Evolutionary conservation across 129 eudicot genomes (phyloP).

Genomic region (Heracleum sosnowskyi): DNA sequence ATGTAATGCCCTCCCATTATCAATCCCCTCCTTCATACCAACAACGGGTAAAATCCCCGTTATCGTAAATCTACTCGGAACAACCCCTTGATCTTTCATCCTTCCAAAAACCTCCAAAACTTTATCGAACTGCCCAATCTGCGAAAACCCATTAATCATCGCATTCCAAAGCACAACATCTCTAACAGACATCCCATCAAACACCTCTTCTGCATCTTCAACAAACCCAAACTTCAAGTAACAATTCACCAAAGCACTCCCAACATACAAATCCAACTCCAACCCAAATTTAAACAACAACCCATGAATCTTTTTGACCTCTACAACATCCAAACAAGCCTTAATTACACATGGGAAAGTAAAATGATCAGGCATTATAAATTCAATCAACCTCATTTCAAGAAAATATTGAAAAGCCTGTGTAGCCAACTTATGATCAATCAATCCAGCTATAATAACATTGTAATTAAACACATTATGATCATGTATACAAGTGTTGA

Average conservation of each 20-base stretch:
- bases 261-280: conserved; percentile 50
- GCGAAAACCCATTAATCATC: conserved; percentile 60
- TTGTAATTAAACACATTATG: conserved; percentile 56
- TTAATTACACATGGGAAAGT: conserved; percentile 77
- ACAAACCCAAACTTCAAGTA: conserved; percentile 42
- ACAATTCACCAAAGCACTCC: conserved; percentile 62
- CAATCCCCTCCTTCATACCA: conserved; percentile 34
- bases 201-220: conserved; percentile 49
- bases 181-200: conserved; percentile 52
- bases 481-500: conserved; percentile 15
- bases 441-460: conserved; percentile 54
- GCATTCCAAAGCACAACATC: conserved; percentile 83
- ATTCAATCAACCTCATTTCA: conserved; percentile 35
- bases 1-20: conserved; percentile 54
- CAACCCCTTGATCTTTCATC: conserved; percentile 31
- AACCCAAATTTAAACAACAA: conserved; percentile 56
- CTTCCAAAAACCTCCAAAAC: conserved; percentile 40
- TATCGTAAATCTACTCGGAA: conserved; percentile 43
- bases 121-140: conserved; percentile 41
- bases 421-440: conserved; percentile 27
- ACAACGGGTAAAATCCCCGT: conserved; percentile 61
- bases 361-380: conserved; percentile 43
- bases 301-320: conserved; percentile 48
- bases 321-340: conserved; percentile 38
- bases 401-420: conserved; percentile 33